Evolutionary conservation across 1,284 basidiomycete species (phyloP).

Genomic region (Leccinum ponderosum): DNA sequence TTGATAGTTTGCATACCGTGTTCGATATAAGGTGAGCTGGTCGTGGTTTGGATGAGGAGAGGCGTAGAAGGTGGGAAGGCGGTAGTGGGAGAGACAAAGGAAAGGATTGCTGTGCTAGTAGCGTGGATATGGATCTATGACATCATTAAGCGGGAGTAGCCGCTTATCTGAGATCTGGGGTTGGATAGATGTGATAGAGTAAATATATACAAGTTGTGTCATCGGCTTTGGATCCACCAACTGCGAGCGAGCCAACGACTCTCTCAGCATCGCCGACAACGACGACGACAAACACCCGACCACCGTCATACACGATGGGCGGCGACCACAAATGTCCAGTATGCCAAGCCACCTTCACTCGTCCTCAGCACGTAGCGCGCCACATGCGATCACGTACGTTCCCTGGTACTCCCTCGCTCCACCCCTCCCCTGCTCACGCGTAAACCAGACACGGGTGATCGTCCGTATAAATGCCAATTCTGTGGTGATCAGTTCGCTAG

Average conservation of each 20-base stretch:
- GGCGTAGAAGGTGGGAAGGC: neutral
- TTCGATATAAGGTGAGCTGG: neutral
- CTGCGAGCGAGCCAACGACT: constrained; percentile 15
- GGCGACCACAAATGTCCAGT: constrained; percentile 78
- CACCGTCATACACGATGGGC: constrained; percentile 43
- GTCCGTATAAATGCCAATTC: constrained; percentile 87
- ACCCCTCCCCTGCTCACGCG: constrained; percentile 11
- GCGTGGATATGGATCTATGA: constrained; percentile 24
- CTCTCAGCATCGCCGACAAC: constrained; percentile 13
- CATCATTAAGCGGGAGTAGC: constrained; percentile 31
- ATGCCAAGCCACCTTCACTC: constrained; percentile 84
- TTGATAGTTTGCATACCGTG: neutral
- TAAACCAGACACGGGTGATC: constrained; percentile 76
- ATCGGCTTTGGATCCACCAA: constrained; percentile 32
- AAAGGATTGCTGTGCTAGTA: neutral
- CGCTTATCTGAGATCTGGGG: constrained; percentile 39
- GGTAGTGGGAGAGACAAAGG: neutral
- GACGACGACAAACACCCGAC: neutral
- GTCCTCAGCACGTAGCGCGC: constrained; percentile 87
- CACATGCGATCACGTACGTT: constrained; percentile 87
- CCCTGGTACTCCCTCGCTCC: constrained; percentile 8
- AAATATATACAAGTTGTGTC: constrained; percentile 42
- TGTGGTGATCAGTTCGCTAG: constrained; percentile 90
- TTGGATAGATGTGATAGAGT: constrained; percentile 28
- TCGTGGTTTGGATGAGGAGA: neutral